A percentile compares a stretch with the other conserved stretches of the same genome.
Evolutionary conservation across 225 moss, liverwort and hornwort species (phyloP).

Genomic region (Straminergon stramineum): DNA sequence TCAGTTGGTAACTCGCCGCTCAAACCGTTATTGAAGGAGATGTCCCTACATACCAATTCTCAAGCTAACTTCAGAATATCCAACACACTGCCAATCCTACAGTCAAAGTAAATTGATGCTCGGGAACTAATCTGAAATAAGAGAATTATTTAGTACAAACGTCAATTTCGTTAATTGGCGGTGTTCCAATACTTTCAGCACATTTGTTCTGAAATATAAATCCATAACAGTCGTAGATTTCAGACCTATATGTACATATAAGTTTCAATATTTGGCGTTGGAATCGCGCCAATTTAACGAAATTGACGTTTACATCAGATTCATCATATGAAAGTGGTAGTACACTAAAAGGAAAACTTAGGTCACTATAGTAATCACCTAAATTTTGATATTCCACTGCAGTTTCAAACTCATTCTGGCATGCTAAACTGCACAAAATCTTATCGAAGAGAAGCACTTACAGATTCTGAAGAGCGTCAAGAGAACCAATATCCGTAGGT

Average conservation of each 20-base stretch:
- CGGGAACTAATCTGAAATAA: background rate
- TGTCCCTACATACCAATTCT: slow-evolving; percentile 1
- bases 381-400: background rate
- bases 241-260: too few species aligned
- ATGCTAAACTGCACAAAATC: background rate
- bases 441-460: background rate
- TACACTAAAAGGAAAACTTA: background rate
- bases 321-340: background rate
- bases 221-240: too few species aligned
- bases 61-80: background rate
- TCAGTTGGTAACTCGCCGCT: background rate
- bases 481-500: slow-evolving; percentile 16
- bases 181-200: too few species aligned
- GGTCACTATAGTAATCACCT: background rate
- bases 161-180: too few species aligned
- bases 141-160: too few species aligned
- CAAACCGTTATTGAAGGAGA: slow-evolving; percentile 13
- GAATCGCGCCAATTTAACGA: too few species aligned
- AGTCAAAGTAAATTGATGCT: background rate
- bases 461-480: slow-evolving; percentile 20
- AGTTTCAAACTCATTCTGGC: background rate
- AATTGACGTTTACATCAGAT: too few species aligned
- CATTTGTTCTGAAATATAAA: too few species aligned
- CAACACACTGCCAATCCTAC: background rate
- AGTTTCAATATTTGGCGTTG: too few species aligned